Base-by-base conservation (phyloP, 495 filamentous ascomycete genomes). In the Xylaria castorea region DNA sequence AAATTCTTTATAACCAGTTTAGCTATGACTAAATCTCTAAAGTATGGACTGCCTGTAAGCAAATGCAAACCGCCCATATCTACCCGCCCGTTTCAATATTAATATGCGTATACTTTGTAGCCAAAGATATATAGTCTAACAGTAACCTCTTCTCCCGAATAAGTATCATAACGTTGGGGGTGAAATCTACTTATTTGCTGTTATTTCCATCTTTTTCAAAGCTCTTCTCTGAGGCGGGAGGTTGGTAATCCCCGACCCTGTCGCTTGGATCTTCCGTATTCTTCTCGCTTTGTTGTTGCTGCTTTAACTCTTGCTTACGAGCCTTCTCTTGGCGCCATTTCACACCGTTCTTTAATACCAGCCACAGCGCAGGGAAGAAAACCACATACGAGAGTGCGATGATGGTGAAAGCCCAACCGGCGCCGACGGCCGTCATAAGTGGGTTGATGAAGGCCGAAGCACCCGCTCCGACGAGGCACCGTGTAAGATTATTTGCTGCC, bases 331-430 rank as follows among this genome's bases (percentile, higher is more conserved):
- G 58, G 16, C 76, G 74, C 85, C 85, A 87, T 27, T 68, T 61
- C 2, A 85, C 73, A 1, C 85, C 85, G 30, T 79, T 74, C 36
- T 40, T 74, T 74, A 85, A 77, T 4, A 86, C 74, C 5, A 81
- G 64, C 69, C 85, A 81, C 62, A 92, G 76, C 32, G 87, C 76
- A 8, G 91, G 90, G 63, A 83, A 85, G 18, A 86, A 85, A 0
- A 80, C 76, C 1, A 89, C 61, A 77, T 89, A 90, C 12, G 91
- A 73, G 3, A 85, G 68, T 0, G 85, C 88, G 64, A 92, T 80
- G 44, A 95, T 87, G 0, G 90, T 93, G 77, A 90, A 93, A 32
- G 88, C 88, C 90, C 91, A 93, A 0, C 92, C 91, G 14, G 84
- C 78, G 0, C 92, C 92, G 82, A 93, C 89, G 0, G 80, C 85